phyloP scores from a whole-genome alignment of 2,329 filamentous ascomycete species.

The Ceratocystis albifundus region DNA sequence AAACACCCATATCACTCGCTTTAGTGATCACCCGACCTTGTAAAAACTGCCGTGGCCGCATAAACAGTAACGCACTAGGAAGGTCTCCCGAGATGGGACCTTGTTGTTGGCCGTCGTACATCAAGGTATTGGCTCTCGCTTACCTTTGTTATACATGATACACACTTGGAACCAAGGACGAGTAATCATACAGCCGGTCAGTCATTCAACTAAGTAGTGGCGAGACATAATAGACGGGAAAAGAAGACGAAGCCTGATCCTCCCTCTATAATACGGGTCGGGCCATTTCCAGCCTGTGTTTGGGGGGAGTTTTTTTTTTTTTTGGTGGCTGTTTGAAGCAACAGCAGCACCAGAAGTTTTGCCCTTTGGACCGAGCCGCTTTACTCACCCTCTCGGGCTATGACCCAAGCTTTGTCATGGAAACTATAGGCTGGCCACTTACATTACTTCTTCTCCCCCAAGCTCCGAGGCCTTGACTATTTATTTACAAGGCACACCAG shows the following conservation, averaged over 20 bases:
- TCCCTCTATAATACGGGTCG: not conserved
- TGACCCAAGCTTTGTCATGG: not conserved
- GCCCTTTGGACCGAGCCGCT: not conserved
- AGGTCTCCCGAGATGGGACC: not conserved
- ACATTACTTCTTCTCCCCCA: too few relatives aligned
- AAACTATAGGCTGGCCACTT: not conserved
- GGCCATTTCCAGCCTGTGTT: not conserved
- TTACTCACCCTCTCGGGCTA: not conserved
- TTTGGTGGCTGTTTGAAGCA: too few relatives aligned
- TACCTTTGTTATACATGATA: constrained; percentile 4
- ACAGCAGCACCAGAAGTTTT: not conserved
- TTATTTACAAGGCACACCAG: too few relatives aligned
- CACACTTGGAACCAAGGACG: not conserved
- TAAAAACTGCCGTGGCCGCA: constrained; percentile 2
- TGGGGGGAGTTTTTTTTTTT: not conserved
- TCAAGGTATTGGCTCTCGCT: constrained; percentile 3
- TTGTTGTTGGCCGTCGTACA: not conserved
- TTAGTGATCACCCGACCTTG: not conserved
- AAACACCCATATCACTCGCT: too few relatives aligned
- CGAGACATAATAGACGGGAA: not conserved
- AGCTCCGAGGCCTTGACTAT: too few relatives aligned
- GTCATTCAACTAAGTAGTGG: not conserved
- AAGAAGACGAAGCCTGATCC: not conserved
- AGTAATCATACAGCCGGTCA: not conserved
- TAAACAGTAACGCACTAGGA: not conserved